These are phyloP conservation scores for Boeremia lycopersici DNA, from an alignment of 2,329 filamentous ascomycete species.

Conservation along the genomic window DNA sequence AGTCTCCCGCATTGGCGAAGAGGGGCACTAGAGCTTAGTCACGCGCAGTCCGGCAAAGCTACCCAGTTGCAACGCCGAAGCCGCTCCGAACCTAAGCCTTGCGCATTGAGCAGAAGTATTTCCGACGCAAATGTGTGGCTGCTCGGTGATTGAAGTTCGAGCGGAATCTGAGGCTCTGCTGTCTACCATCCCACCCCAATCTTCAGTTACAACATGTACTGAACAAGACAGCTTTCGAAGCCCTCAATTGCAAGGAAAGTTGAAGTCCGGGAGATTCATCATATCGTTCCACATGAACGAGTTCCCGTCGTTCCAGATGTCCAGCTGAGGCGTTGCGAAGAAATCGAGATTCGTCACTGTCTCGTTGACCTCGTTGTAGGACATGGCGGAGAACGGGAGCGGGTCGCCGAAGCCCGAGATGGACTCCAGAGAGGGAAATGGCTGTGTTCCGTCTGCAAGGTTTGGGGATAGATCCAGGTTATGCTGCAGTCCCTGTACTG, in stretches of 20 bases:
- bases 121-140: not conserved
- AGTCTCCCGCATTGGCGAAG: slow-evolving; percentile 1
- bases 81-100: not conserved
- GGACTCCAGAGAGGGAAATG: slow-evolving; percentile 20
- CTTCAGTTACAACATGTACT: too few species aligned
- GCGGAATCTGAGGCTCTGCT: too few species aligned
- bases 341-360: slow-evolving; percentile 68
- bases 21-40: slow-evolving; percentile 16
- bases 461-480: slow-evolving; percentile 9
- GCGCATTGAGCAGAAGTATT: slow-evolving; percentile 1
- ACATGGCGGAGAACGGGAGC: slow-evolving; percentile 71
- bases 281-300: slow-evolving; percentile 43
- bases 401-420: slow-evolving; percentile 30
- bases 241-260: slow-evolving; percentile 25
- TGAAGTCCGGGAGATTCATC: slow-evolving; percentile 43
- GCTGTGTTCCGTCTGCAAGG: slow-evolving; percentile 3
- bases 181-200: too few species aligned
- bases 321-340: slow-evolving; percentile 61
- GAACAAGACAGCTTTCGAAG: too few species aligned
- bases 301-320: slow-evolving; percentile 62
- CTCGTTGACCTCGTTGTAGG: slow-evolving; percentile 70
- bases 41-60: slow-evolving; percentile 6
- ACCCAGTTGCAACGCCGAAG: slow-evolving; percentile 1
- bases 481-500: slow-evolving; percentile 15
- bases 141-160: not conserved